Evolutionary conservation across 257 asterid species (phyloP).

Genomic region (Scutellaria baicalensis): DNA sequence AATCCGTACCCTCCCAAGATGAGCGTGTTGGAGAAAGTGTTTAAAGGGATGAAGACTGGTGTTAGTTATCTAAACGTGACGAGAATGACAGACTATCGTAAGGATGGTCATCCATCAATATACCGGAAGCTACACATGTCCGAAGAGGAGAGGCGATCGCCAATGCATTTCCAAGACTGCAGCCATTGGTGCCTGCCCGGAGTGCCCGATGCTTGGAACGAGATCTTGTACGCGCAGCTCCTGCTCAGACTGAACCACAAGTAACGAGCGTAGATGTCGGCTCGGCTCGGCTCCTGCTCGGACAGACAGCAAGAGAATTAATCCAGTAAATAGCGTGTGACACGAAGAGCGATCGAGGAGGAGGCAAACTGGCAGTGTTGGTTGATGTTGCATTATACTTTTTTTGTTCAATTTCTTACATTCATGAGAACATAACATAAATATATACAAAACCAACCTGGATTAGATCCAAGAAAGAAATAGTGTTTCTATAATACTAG

Average conservation of each 20-base stretch:
- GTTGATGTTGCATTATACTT: constrained; percentile 14
- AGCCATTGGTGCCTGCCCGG: constrained; percentile 90
- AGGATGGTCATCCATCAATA: constrained; percentile 75
- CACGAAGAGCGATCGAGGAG: constrained; percentile 8
- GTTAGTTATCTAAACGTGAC: constrained; percentile 58
- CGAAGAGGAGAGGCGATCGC: constrained; percentile 30
- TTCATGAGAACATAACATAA: constrained; percentile 4
- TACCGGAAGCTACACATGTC: constrained; percentile 43
- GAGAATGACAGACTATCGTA: constrained; percentile 58
- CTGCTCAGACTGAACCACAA: constrained; percentile 30
- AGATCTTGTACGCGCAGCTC: constrained; percentile 52
- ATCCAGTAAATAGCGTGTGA: not conserved
- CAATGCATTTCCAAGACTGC: constrained; percentile 48
- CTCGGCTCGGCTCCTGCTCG: too few species aligned
- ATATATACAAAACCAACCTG: constrained; percentile 7
- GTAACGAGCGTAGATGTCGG: constrained; percentile 16
- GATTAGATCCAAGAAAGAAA: constrained; percentile 30
- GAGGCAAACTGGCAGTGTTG: not conserved
- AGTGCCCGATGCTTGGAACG: constrained; percentile 77
- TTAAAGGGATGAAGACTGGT: constrained; percentile 46
- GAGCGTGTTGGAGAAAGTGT: constrained; percentile 45
- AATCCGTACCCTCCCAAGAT: constrained; percentile 48
- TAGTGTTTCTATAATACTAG: not conserved
- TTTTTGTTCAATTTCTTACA: not conserved
- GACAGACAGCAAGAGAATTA: too few species aligned